Base-by-base conservation (phyloP, 202 grass and related monocot species). In the Sporobolus alterniflorus region DNA sequence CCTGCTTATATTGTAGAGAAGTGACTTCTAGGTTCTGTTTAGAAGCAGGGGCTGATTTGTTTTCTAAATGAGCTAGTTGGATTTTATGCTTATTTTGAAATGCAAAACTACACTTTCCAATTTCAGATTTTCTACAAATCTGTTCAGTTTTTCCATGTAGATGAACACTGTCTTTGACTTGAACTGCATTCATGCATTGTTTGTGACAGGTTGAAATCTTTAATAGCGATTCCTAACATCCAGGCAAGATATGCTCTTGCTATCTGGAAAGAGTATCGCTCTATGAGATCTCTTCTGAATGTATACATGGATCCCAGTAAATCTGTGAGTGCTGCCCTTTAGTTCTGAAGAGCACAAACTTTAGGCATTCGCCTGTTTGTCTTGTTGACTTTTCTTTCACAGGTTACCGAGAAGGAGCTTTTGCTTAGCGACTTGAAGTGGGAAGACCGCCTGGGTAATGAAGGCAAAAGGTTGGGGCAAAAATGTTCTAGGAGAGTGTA, bases 261-360 rank as follows among this genome's bases (percentile, higher is more conserved):
- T 22, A 94, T 99, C 46, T 71, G 33, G 67, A 99, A 99, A 81
- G 84, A 96, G 48, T 99, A 92, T 50, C 67, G 43, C 47, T 92
- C 87, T 42, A 96, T 99, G 91, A 90, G 88, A 84, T 92, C 88
- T 10, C 88, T 99, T 51, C 79, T 96, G 71, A 99, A 86, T 28
- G 86, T 88, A 33, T 96, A 99, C n/a, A 94, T 99, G 91, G 93
- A 94, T 84, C 74, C 88, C 67, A 71, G 9, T 69, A 96, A 83
- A 94, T 79, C 85, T 16, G 96, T 99, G 77, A 90, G 93, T 88
- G 43, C 4, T 41, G 44, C 57, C 60, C 51, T 69, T 25, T 6
- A 0, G 5, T 68, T 83, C 25, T 5, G 20, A 86, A 44, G 3
- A 68, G 9, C 18, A 15, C 44, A 71, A 41, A 28, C 16, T 22